Conservation (phyloP, 805 yeast species). For the Wickerhamomyces xylosicus region DNA sequence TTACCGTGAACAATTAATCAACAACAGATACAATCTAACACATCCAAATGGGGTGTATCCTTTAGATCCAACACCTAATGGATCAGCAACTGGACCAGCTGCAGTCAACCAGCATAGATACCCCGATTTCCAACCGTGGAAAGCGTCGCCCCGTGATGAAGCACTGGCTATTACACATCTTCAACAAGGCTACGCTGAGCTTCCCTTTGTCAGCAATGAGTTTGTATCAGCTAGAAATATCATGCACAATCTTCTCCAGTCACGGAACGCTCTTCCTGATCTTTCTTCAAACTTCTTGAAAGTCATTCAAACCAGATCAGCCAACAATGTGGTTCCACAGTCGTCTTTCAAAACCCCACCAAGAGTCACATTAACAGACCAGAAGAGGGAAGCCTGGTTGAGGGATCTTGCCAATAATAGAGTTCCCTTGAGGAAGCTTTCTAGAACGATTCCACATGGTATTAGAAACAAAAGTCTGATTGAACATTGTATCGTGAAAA, state of each 20-base stretch:
- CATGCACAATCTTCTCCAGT: constrained; percentile 23
- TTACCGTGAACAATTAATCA: constrained; percentile 17
- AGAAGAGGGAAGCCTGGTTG: constrained; percentile 79
- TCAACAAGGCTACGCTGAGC: constrained; percentile 63
- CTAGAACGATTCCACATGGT: constrained; percentile 86
- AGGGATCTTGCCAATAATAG: constrained; percentile 62
- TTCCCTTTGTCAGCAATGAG: constrained; percentile 55
- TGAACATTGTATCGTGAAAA: constrained; percentile 59
- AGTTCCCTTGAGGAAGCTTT: constrained; percentile 55
- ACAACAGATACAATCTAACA: constrained; percentile 21
- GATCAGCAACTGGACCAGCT: too few relatives aligned
- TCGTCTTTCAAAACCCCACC: constrained; percentile 73
- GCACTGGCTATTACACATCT: constrained; percentile 41
- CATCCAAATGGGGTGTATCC: constrained; percentile 26
- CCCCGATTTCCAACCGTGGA: constrained; percentile 74
- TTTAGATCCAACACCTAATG: constrained; percentile 11
- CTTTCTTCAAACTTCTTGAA: constrained; percentile 35
- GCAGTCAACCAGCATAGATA: constrained; percentile 22
- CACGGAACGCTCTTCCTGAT: constrained; percentile 32
- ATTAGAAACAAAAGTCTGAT: constrained; percentile 61
- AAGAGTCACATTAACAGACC: constrained; percentile 82
- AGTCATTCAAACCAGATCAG: constrained; percentile 37
- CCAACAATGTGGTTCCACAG: constrained; percentile 33
- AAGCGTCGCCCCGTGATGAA: constrained; percentile 45
- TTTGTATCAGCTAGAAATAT: constrained; percentile 58